A percentile compares a stretch with the other conserved stretches of the same genome.
phyloP scores from a whole-genome alignment of 1,284 basidiomycete genomes.

The Rhodotorula sp. region DNA sequence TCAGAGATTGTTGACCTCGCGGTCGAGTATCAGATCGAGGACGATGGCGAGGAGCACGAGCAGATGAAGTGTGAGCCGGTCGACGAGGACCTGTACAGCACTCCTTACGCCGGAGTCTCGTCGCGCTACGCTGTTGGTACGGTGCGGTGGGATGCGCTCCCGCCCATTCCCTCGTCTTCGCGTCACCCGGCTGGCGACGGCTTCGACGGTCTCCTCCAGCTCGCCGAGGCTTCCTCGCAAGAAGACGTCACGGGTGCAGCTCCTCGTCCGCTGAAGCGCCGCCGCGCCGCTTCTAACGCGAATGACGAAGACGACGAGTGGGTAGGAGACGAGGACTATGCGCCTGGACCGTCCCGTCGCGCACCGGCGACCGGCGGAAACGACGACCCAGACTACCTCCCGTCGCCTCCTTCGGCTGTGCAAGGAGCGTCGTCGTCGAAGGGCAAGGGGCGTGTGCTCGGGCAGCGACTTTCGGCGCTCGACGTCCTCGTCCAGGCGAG shows the following conservation, averaged over 20 bases:
- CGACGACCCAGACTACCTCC: conserved; percentile 6
- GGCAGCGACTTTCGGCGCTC: conserved; percentile 26
- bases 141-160: too few species aligned
- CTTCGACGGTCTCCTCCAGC: conserved; percentile 2
- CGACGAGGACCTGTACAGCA: too few species aligned
- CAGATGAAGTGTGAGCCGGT: neutral
- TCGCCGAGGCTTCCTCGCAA: conserved; percentile 1
- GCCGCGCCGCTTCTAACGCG: neutral
- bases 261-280: neutral
- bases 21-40: neutral
- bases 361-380: neutral
- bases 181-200: too few species aligned
- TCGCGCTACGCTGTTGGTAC: neutral
- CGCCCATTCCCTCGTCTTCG: too few species aligned
- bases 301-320: neutral
- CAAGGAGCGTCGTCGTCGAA: neutral
- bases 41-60: neutral
- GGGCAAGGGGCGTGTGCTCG: neutral
- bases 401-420: neutral
- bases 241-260: neutral
- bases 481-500: conserved; percentile 40
- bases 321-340: too few species aligned
- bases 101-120: too few species aligned
- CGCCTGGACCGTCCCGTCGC: too few species aligned
- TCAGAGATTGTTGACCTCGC: conserved; percentile 9